Percentiles rank a stretch among this genome's conserved stretches.
Conservation (phyloP, 164 flowering plant species). For the Vitis rupestris region DNA sequence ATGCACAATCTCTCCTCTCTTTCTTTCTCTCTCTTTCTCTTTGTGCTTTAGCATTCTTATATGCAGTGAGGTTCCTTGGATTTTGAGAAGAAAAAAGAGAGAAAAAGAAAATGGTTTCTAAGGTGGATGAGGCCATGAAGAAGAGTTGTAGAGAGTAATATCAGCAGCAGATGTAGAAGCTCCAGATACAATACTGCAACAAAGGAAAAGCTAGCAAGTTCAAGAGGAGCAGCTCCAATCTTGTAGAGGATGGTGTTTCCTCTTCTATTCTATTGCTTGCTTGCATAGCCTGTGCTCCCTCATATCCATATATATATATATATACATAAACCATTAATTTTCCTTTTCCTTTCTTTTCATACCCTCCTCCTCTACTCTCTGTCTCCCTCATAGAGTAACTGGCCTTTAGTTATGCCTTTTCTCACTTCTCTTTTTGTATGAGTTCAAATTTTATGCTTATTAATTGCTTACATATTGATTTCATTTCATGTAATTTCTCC, state of each 20-base stretch:
- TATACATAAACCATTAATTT: conserved; percentile 8
- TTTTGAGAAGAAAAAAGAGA: not conserved
- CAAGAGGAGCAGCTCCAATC: conserved; percentile 67
- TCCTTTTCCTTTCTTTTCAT: too few relatives aligned
- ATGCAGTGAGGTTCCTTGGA: not conserved
- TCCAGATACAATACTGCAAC: conserved; percentile 56
- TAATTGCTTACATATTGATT: too few relatives aligned
- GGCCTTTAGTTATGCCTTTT: too few relatives aligned
- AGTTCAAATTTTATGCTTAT: too few relatives aligned
- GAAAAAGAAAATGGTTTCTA: conserved; percentile 47
- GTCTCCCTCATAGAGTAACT: too few relatives aligned
- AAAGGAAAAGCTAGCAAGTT: conserved; percentile 62
- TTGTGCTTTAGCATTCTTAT: not conserved
- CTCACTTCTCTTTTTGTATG: too few relatives aligned
- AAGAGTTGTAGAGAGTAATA: conserved; percentile 5
- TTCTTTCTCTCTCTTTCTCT: not conserved
- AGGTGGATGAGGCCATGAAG: conserved; percentile 51
- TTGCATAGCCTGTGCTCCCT: conserved; percentile 68
- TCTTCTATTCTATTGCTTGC: conserved; percentile 81
- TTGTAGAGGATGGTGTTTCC: conserved; percentile 76
- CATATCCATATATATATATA: conserved; percentile 10
- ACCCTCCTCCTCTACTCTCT: too few relatives aligned
- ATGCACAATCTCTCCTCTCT: conserved; percentile 18
- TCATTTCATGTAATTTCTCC: too few relatives aligned
- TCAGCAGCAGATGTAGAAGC: conserved; percentile 22